Evolutionary conservation across 2,329 filamentous ascomycete species (phyloP).

Genomic region (Apiospora kogelbergensis): DNA sequence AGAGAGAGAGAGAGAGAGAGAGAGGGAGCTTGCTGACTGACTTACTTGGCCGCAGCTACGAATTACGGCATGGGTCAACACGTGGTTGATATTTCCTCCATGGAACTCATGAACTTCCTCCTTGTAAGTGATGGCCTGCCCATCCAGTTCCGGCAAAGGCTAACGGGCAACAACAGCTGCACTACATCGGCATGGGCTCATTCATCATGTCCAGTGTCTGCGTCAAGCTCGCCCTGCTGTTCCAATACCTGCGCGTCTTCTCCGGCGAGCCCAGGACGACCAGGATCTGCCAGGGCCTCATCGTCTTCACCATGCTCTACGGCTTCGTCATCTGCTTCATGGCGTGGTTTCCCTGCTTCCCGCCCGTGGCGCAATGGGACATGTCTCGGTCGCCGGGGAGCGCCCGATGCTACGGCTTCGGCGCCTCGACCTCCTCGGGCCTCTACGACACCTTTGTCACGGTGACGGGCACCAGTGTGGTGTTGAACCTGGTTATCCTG

Average conservation of each 20-base stretch:
- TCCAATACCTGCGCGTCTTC: conserved; percentile 28
- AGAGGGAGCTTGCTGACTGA: background rate
- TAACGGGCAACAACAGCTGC: background rate
- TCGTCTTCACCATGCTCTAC: conserved; percentile 27
- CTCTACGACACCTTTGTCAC: conserved; percentile 18
- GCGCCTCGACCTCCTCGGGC: conserved; percentile 16
- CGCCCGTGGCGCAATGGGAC: conserved; percentile 22
- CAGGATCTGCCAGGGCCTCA: conserved; percentile 20
- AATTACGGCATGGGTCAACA: background rate
- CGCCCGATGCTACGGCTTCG: conserved; percentile 22
- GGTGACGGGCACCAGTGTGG: conserved; percentile 19
- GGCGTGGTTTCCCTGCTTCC: conserved; percentile 28
- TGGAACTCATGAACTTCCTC: background rate
- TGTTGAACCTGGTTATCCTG: conserved; percentile 21
- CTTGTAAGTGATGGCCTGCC: background rate
- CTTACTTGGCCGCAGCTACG: background rate
- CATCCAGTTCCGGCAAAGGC: background rate
- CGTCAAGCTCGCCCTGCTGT: conserved; percentile 28
- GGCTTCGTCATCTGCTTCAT: conserved; percentile 24
- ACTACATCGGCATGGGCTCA: background rate
- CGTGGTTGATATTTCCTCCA: background rate
- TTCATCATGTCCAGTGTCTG: background rate
- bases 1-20: background rate
- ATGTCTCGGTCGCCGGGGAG: background rate
- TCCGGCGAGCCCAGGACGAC: conserved; percentile 18